Evolutionary conservation across 1,284 basidiomycete species (phyloP), one percentile per base, ranked within the genome.

Genomic region (Papiliotrema fonsecae): DNA sequence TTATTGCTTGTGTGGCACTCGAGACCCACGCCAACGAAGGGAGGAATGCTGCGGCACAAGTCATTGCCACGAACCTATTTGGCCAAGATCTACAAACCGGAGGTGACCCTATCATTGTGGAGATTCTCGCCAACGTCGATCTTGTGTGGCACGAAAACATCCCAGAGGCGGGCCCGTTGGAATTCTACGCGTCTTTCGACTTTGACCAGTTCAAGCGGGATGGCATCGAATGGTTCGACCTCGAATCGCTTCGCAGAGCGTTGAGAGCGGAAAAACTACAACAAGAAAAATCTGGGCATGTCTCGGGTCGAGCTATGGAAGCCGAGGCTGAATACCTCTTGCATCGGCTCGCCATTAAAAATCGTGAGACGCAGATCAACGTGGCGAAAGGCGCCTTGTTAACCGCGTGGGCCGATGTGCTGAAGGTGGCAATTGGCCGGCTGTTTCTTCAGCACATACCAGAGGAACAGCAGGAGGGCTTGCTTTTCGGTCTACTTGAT

Each of bases 11-110:
- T 22, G 84, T 86, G 6, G 89, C 93, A 0, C 78, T 98, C 24
- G 96, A 98, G 65, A 76, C 97, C 13, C 93, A 94, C 57, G 81
- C 88, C 16, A 79, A 94, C 47, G 86, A 87, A 4, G 84, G 82
- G 59, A 85, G 84, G 58, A 84, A 83, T 0, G 85, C 87, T 58
- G 81, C 82, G 0, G 82, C 87, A 0, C 76, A 80, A 2, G 83
- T 84, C 45, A 77, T 93, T 11, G 73, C 92, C 6, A 80, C 84
- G 24, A 81, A 87, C 18, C 74, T 91, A 9, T 89, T 91, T 57
- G 83, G 62, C 16, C 60, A 55, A 11, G 52, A 53, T 1, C 82
- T 78, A 16, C 81, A 83, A 42, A 77, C 78, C 31, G 77, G 77
- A 44, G 77, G 80, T 2, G 69, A 73, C 14, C 78, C 89, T 55